These are phyloP conservation scores for Leptosphaerulina australis DNA, from an alignment of 2,329 filamentous ascomycete species.

Conservation along the genomic window DNA sequence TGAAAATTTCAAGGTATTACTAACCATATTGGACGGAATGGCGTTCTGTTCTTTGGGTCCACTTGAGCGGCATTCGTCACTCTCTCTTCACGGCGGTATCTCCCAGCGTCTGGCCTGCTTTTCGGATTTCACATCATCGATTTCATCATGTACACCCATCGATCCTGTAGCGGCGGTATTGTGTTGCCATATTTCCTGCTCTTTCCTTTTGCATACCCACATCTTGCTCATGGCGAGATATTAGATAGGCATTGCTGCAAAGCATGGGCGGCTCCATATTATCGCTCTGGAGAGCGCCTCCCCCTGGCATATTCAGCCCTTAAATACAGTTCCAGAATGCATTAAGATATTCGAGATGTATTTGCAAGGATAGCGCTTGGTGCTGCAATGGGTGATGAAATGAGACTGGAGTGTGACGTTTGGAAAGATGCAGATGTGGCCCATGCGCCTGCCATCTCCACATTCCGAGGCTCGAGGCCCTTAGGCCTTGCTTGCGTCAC, in stretches of 20 bases:
- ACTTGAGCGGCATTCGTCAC: neutral
- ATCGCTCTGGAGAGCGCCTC: neutral
- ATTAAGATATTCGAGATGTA: neutral
- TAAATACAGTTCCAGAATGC: neutral
- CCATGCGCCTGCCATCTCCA: constrained; percentile 6
- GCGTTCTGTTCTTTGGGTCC: neutral
- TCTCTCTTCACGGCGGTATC: neutral
- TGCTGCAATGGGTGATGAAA: neutral
- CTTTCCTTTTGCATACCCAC: constrained; percentile 7
- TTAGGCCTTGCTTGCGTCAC: too few species aligned
- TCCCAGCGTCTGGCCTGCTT: neutral
- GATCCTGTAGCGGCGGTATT: neutral
- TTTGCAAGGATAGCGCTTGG: neutral
- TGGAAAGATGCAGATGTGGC: constrained; percentile 3
- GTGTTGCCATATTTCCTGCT: constrained; percentile 1
- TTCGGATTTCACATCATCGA: neutral
- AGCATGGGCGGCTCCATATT: neutral
- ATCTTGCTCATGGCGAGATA: constrained; percentile 6
- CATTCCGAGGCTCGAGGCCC: constrained; percentile 1
- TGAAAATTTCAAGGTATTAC: neutral
- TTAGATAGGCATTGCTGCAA: constrained; percentile 10
- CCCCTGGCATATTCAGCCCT: neutral
- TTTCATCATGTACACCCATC: neutral
- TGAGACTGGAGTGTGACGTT: constrained; percentile 1
- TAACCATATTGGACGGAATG: neutral